These are phyloP conservation scores for Oryza longistaminata DNA, from an alignment of 176 grass and related monocot genomes.

Conservation along the genomic window DNA sequence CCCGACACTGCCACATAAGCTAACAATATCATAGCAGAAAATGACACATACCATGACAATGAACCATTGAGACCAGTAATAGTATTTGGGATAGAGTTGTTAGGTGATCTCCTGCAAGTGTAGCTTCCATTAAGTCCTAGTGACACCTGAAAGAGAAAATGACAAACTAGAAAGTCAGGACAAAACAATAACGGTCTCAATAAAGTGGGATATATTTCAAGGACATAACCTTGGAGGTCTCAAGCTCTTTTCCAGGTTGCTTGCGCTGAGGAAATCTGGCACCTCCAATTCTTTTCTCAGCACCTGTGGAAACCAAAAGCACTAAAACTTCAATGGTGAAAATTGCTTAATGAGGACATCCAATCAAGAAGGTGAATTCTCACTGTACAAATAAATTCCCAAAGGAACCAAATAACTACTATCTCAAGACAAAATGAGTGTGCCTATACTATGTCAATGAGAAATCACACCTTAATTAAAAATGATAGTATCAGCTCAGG, in stretches of 20 bases:
- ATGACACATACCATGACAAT: constrained; percentile 50
- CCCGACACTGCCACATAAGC: background rate
- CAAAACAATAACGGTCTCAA: background rate
- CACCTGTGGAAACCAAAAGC: constrained; percentile 47
- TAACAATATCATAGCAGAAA: background rate
- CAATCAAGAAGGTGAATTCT: background rate
- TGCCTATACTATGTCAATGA: background rate
- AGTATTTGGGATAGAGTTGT: constrained; percentile 37
- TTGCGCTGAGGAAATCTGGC: constrained; percentile 38
- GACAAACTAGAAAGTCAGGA: constrained; percentile 6
- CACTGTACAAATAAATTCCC: background rate
- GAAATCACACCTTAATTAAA: background rate
- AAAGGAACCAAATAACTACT: background rate
- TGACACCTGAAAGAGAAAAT: constrained; percentile 44
- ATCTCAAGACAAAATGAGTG: background rate
- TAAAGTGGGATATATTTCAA: background rate
- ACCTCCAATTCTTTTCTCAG: constrained; percentile 54
- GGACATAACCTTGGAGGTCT: constrained; percentile 53
- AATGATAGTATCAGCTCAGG: background rate
- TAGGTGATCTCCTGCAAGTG: constrained; percentile 34
- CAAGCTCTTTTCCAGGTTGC: constrained; percentile 31
- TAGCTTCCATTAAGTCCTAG: constrained; percentile 28
- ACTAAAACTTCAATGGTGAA: background rate
- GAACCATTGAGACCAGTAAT: constrained; percentile 47
- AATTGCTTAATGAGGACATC: background rate